Base-by-base conservation (phyloP, 768 basidiomycete genomes). In the Austroboletus eburneus region DNA sequence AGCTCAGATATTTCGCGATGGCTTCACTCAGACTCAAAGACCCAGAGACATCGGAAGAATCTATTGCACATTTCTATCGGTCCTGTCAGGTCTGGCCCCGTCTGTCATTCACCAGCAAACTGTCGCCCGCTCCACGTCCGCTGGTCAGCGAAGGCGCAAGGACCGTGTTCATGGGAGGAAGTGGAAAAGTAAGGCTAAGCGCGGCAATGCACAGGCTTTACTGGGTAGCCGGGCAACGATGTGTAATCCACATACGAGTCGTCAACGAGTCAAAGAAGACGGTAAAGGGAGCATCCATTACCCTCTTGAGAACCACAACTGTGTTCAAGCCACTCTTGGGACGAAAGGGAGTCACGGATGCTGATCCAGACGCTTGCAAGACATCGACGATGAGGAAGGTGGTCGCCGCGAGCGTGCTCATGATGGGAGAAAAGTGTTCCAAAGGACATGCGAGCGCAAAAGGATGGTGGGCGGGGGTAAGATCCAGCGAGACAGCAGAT, bases 21-120 rank as follows among this genome's bases (percentile, higher is more conserved):
- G 79, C 77, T 81, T 90, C 64, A 42, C 83, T 79, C 55, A 86
- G 85, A 65, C 76, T 94, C 47, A 86, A 85, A 63, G 81, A 88
- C 43, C 58, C 78, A 2, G 66, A 72, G 14, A 78, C 78, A 4
- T 69, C 72, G 22, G 76, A 75, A 54, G 74, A 79, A 13, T 89
- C 87, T 3, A 84, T 94, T 27, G 85, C 91, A 4, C 92, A 96
- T 66, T 92, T 94, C 64, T 95, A 93, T 63, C 81, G 92, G 9
- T 70, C 81, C 38, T 84, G 90, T 63, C 80, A 83, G 43, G 71
- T 94, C 23, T 91, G 83, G 79, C 91, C 91, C 2, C 79, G 78
- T 38, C 65, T 92, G 17, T 75, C 88, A 47, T 78, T 85, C 4
- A 67, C 74, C 17, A 46, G 70, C 4, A 72, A 83, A 18, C 77